A percentile compares a stretch with the other conserved stretches of the same genome.
phyloP scores from a whole-genome alignment of 1,284 basidiomycete species.

The Heterobasidion parviporum region DNA sequence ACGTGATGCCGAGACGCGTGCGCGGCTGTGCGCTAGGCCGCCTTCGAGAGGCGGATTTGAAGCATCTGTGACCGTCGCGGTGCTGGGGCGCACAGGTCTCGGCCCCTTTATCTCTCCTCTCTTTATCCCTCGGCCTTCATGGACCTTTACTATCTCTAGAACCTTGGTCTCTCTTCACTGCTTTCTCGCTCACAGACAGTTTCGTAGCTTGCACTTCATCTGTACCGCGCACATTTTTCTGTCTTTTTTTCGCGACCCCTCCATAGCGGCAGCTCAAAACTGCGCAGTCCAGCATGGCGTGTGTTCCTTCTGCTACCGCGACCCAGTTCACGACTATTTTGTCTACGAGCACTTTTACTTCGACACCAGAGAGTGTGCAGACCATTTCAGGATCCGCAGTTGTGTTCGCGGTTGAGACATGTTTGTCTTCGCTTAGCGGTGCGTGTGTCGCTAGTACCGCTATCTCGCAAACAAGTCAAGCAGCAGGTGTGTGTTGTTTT shows the following conservation, averaged over 20 bases:
- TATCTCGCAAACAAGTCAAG: conserved; percentile 19
- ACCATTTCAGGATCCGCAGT: conserved; percentile 18
- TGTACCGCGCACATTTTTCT: background rate
- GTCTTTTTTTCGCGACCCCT: background rate
- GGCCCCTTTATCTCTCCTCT: background rate
- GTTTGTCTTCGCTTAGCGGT: conserved; percentile 18
- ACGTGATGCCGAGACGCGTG: background rate
- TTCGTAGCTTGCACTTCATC: background rate
- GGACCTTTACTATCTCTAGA: background rate
- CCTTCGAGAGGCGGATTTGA: background rate
- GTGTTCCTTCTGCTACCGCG: conserved; percentile 26
- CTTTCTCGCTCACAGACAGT: background rate
- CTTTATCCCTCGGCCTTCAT: background rate
- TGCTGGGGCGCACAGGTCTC: background rate
- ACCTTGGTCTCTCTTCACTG: background rate
- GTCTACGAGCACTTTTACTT: conserved; percentile 24
- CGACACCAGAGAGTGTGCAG: conserved; percentile 21
- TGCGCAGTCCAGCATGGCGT: conserved; percentile 10
- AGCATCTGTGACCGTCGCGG: background rate
- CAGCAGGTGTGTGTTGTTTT: conserved; percentile 21
- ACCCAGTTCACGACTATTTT: conserved; percentile 28
- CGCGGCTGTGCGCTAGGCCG: no score
- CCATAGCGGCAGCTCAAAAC: background rate
- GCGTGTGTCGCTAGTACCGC: conserved; percentile 19
- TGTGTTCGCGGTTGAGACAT: conserved; percentile 22